Evolutionary conservation across 2,329 filamentous ascomycete genomes (phyloP).

Genomic region (Trichoderma polysporum): DNA sequence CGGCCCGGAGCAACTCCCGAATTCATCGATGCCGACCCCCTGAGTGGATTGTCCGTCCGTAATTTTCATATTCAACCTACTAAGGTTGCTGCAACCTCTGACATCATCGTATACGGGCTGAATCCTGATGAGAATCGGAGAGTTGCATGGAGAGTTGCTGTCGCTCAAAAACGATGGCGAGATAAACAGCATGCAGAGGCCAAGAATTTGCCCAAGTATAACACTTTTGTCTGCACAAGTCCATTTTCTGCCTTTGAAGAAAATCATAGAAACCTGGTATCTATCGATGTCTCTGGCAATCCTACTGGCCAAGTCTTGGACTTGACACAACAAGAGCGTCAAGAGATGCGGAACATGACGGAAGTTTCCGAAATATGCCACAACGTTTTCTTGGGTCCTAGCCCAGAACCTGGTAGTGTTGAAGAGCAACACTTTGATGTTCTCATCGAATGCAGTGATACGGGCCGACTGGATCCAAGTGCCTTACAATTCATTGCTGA

Average conservation of each 20-base stretch:
- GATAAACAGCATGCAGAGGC: conserved; percentile 59
- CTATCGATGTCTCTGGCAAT: conserved; percentile 68
- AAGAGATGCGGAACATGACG: conserved; percentile 94
- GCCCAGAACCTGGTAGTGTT: conserved; percentile 65
- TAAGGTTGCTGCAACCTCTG: conserved; percentile 83
- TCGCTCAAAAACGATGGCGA: conserved; percentile 75
- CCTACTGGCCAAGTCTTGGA: conserved; percentile 79
- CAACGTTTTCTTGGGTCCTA: conserved; percentile 89
- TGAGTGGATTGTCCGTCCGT: conserved; percentile 87
- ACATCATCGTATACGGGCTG: conserved; percentile 90
- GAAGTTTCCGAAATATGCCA: conserved; percentile 81
- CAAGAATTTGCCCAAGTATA: conserved; percentile 64
- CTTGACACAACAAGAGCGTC: conserved; percentile 83
- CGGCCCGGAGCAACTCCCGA: conserved; percentile 49
- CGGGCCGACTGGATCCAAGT: conserved; percentile 72
- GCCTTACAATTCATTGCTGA: conserved; percentile 64
- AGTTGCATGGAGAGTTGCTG: conserved; percentile 66
- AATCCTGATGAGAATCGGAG: conserved; percentile 60
- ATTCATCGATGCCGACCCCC: conserved; percentile 83
- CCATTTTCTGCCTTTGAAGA: conserved; percentile 72
- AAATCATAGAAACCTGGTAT: conserved; percentile 67
- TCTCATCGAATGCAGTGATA: conserved; percentile 83
- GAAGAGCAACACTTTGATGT: conserved; percentile 72
- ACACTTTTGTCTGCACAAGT: conserved; percentile 74
- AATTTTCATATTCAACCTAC: conserved; percentile 96